Evolutionary conservation across 208 protist genomes (phyloP), one percentile per base, ranked within the genome.

Genomic region (Crithidia fasciculata): DNA sequence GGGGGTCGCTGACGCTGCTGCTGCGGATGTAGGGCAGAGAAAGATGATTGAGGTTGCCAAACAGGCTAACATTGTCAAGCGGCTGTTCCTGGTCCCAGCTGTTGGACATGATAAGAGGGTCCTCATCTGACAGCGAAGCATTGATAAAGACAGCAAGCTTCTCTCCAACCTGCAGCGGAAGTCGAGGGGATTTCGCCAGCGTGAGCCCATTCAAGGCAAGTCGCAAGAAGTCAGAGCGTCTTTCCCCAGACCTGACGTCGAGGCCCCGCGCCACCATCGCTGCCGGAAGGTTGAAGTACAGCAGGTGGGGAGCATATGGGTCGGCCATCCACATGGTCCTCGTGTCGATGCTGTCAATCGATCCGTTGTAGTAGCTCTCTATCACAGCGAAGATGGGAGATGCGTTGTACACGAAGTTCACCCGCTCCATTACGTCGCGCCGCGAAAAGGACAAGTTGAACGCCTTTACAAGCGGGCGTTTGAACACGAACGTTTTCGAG

Each of bases 1-100:
- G 47, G 5, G 77, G 70, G 56, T 76, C 69, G 39, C 19, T 65
- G 4, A 76, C 58, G 40, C 71, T 68, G 37, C 69, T 75, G 13
- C 37, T n/a, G 19, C 39, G n/a, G 36, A 72, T 19, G 45, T 57
- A 76, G 37, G 19, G 6, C 4, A 77, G 28, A 13, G 5, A 6
- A 56, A 15, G 9, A 18, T 15, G 16, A 19, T 8, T 8, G 12
- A 49, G 36, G 6, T 16, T 64, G 59, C 16, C 28, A 13, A 39
- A 15, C 8, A 69, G 7, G 18, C 58, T 12, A 60, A 62, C 16
- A 13, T 53, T 8, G 37, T 47, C 37, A 10, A 49, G 44, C 10
- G 19, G 9, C 41, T 19, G 47, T 6, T 49, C 8, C 57, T 74
- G 28, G 6, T 19, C 45, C 69, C 58, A 67, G 69, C 66, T 74